Base-by-base conservation (phyloP, 768 basidiomycete genomes). In the Chalciporus pseudorubinellus region DNA sequence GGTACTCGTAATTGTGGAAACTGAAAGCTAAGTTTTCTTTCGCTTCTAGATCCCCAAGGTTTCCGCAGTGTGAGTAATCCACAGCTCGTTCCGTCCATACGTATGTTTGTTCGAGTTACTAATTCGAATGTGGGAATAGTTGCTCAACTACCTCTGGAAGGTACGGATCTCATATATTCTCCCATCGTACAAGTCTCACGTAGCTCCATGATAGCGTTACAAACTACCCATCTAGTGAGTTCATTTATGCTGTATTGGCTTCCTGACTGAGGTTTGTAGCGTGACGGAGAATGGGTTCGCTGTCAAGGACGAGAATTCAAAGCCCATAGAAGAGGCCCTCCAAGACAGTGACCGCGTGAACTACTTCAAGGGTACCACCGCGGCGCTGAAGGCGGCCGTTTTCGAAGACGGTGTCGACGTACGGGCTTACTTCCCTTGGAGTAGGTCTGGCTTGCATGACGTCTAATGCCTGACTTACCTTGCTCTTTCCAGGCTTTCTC, bases 241-340 rank as follows among this genome's bases (percentile, higher is more conserved):
- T 12, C 20, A 20, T 28, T 18, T 2, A 13, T 13, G 13, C 11
- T 26, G 19, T 5, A n/a, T 11, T 31, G 11, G 4, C 22, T 5
- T 29, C 14, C 48, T 22, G 40, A 18, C 40, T 47, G 31, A 59
- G 21, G 34, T 39, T 29, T 12, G 13, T 45, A 84, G 82, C 59
- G 81, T 87, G n/a, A 87, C 84, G 2, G 84, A 89, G 70, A 88
- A 87, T 59, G 83, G 85, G 0, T 87, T 86, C 60, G 78, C 84
- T 11, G 81, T 87, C 46, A 85, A 84, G 63, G 75, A 79, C 52
- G 86, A 87, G 65, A 77, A 72, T 62, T 67, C 59, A 41, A 73
- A 79, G 69, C 70, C 83, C 2, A 58, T 80, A 7, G 78, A 80
- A 48, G 69, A 80, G 52, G 82, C 79, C 10, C 55, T 83, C 21